phyloP scores from a whole-genome alignment of 768 basidiomycete genomes.

The Amanita pseudoporphyria region DNA sequence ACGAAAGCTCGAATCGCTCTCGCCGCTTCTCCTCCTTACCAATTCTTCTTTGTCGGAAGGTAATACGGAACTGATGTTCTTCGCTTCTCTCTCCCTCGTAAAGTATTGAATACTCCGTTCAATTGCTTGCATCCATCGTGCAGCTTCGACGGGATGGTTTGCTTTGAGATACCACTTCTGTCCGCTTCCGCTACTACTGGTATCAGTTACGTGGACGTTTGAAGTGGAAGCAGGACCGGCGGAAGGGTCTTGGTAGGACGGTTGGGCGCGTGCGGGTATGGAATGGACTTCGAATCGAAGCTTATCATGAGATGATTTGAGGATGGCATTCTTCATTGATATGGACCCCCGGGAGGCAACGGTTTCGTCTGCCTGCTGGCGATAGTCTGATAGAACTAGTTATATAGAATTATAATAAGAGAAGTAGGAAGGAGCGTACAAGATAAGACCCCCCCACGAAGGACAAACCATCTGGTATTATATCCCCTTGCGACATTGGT shows the following conservation, averaged over 20 bases:
- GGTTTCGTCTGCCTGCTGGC: conserved; percentile 84
- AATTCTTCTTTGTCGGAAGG: conserved; percentile 10
- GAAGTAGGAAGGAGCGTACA: conserved; percentile 38
- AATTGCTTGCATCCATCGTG: conserved; percentile 79
- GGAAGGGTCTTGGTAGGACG: neutral
- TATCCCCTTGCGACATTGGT: conserved; percentile 89
- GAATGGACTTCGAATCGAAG: conserved; percentile 80
- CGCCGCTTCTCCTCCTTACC: conserved; percentile 28
- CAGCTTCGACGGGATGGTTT: conserved; percentile 82
- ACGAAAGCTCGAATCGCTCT: conserved; percentile 33
- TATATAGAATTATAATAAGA: neutral
- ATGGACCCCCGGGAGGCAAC: conserved; percentile 83
- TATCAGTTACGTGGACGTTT: neutral
- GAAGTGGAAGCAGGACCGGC: neutral
- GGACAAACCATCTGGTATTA: conserved; percentile 85
- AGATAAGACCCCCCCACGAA: conserved; percentile 77
- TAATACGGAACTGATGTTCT: conserved; percentile 1
- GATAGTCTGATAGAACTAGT: conserved; percentile 45
- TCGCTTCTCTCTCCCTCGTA: conserved; percentile 18
- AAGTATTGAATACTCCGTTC: conserved; percentile 65
- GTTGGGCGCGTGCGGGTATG: conserved; percentile 27
- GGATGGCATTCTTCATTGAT: conserved; percentile 68
- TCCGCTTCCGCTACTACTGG: conserved; percentile 14
- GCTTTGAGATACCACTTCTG: conserved; percentile 82
- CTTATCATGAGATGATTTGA: conserved; percentile 50